Conservation (phyloP, 306 rosid species). For the Glycine soja region DNA sequence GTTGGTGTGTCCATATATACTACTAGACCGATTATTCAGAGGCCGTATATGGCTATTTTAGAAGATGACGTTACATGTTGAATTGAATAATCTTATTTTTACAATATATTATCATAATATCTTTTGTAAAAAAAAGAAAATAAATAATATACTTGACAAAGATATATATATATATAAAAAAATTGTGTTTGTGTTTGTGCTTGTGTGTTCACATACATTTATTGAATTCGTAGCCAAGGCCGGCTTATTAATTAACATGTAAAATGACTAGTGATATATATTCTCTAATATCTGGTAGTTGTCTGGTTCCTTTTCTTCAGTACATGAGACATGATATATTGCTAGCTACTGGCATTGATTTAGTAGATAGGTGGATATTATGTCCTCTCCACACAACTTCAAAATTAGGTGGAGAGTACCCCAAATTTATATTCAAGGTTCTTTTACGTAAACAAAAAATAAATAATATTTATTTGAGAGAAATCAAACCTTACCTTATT, state of each 20-base stretch:
- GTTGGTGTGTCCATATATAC: neutral
- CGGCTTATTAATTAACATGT: neutral
- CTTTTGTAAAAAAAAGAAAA: neutral
- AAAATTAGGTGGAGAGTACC: neutral
- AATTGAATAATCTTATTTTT: neutral
- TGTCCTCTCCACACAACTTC: neutral
- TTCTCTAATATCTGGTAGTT: neutral
- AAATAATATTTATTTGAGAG: too few species aligned
- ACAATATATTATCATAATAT: neutral
- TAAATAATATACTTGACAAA: neutral
- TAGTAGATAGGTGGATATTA: neutral
- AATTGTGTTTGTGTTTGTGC: neutral
- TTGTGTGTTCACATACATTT: neutral
- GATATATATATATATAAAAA: neutral
- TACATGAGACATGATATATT: neutral
- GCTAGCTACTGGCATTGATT: neutral
- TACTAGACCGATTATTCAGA: neutral
- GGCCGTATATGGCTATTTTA: neutral
- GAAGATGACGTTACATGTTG: neutral
- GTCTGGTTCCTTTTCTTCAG: neutral
- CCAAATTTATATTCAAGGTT: too few species aligned
- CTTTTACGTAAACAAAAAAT: too few species aligned
- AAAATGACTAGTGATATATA: neutral
- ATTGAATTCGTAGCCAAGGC: neutral
- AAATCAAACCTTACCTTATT: too few species aligned